A percentile compares a stretch with the other conserved stretches of the same genome.
Conservation (phyloP, 2,329 filamentous ascomycete species). For the Aureobasidium mangrovei region DNA sequence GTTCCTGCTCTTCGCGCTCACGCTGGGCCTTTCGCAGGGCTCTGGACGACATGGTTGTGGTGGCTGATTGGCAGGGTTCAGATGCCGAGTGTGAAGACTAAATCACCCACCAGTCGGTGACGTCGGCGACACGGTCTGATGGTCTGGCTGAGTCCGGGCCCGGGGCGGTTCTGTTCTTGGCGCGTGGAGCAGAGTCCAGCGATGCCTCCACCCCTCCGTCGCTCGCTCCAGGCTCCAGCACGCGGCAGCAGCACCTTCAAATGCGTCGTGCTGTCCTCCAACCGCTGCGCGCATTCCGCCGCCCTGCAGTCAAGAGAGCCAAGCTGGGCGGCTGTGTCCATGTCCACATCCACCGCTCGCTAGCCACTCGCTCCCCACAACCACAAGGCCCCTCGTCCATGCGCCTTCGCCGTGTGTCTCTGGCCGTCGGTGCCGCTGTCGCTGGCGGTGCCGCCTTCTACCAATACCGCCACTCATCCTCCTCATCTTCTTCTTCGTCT, state of each 20-base stretch:
- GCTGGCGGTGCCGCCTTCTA: constrained; percentile 69
- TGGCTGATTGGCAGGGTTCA: background rate
- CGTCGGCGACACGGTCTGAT: background rate
- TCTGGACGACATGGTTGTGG: constrained; percentile 50
- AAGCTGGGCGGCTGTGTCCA: background rate
- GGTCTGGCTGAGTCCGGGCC: no score
- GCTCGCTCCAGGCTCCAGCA: background rate
- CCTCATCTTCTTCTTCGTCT: constrained; percentile 28
- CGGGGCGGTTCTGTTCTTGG: no score
- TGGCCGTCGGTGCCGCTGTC: constrained; percentile 59
- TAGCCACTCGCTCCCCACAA: constrained; percentile 32
- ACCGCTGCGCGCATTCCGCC: constrained; percentile 59
- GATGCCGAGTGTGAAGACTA: background rate
- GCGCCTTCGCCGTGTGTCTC: constrained; percentile 59
- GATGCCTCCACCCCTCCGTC: background rate
- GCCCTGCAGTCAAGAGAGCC: constrained; percentile 36
- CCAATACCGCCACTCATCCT: constrained; percentile 44
- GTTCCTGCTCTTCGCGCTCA: constrained; percentile 50
- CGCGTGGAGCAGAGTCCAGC: background rate
- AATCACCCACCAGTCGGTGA: background rate
- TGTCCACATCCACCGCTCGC: constrained; percentile 31
- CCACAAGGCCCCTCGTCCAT: constrained; percentile 53
- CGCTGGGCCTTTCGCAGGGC: constrained; percentile 57
- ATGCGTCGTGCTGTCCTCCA: constrained; percentile 68
- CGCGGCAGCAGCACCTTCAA: background rate